phyloP scores from a whole-genome alignment of 2,329 filamentous ascomycete genomes.

The Dactylellina parvicollis region DNA sequence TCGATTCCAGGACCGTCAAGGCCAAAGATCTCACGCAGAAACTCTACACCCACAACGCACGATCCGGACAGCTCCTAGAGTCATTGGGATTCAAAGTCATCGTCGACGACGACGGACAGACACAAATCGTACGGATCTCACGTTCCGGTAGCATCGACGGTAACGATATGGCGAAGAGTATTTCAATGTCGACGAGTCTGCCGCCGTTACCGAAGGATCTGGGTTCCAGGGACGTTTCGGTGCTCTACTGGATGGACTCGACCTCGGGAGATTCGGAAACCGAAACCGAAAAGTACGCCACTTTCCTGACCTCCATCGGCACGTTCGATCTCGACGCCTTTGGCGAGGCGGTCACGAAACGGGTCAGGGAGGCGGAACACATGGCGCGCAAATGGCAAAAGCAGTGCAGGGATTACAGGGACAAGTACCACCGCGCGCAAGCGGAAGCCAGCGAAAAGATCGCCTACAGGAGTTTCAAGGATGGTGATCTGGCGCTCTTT shows the following conservation, averaged over 20 bases:
- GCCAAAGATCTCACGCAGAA: conserved; percentile 85
- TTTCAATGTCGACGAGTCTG: conserved; percentile 61
- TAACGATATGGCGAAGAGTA: conserved; percentile 65
- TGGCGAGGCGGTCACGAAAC: conserved; percentile 83
- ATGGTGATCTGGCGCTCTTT: conserved; percentile 93
- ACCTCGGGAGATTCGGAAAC: conserved; percentile 71
- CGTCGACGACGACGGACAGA: conserved; percentile 67
- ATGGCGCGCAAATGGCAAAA: conserved; percentile 92
- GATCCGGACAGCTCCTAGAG: conserved; percentile 83
- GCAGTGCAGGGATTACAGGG: conserved; percentile 84
- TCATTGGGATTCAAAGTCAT: conserved; percentile 84
- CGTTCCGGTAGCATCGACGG: conserved; percentile 55
- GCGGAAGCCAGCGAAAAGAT: conserved; percentile 95
- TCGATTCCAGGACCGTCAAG: conserved; percentile 75
- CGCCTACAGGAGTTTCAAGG: conserved; percentile 93
- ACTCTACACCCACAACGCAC: conserved; percentile 83
- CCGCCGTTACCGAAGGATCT: conserved; percentile 47
- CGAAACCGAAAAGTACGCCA: conserved; percentile 78
- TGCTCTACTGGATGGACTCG: conserved; percentile 86
- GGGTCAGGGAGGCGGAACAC: conserved; percentile 91
- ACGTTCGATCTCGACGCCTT: conserved; percentile 86
- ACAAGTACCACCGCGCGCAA: conserved; percentile 81
- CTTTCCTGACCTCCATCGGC: conserved; percentile 77
- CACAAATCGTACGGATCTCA: conserved; percentile 57
- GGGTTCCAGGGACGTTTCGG: conserved; percentile 65